Base-by-base conservation (phyloP, 768 basidiomycete species). In the Amanita exitialis region DNA sequence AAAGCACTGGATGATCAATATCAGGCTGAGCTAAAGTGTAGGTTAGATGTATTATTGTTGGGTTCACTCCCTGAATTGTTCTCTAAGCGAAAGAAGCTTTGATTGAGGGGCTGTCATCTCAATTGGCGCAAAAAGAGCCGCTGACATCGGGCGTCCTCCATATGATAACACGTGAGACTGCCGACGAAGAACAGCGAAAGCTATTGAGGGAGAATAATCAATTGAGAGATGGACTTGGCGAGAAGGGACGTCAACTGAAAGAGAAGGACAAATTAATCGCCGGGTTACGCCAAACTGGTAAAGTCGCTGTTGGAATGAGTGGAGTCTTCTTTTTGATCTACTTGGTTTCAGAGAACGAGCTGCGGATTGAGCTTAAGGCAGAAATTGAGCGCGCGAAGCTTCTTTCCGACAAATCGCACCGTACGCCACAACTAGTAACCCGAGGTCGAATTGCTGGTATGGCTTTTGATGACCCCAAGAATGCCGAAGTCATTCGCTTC, bases 101-200 rank as follows among this genome's bases (percentile, higher is more conserved):
- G 2, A 72, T 80, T 43, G 62, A 77, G 37, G 75, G 82, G 53
- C 67, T 87, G 9, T 77, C 73, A 3, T 64, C 69, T 15, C 74
- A 80, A 57, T 63, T 85, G 4, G 67, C 78, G 3, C 74, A 70
- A 23, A 69, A 75, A 39, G 77, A 83, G 54, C 79, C 79, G 5
- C 66, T 83, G 32, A 67, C 77, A 38, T 67, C 69, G 38, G 64
- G 72, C 2, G 73, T 77, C 4, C 69, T 83, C 27, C 79, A 85
- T 56, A 73, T 91, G 43, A 65, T 91, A 10, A 86, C 86, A 7
- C 78, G 85, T 49, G 86, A 87, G 53, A 78, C 77, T 2, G 86
- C 82, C 5, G 80, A 89, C 52, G 79, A 79, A 49, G 85, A 89
- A 65, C 80, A 78, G 57, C 73, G 71, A 38, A 63, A 52, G 1